phyloP scores from a whole-genome alignment of 2,329 filamentous ascomycete genomes.

The Colletotrichum sp. region DNA sequence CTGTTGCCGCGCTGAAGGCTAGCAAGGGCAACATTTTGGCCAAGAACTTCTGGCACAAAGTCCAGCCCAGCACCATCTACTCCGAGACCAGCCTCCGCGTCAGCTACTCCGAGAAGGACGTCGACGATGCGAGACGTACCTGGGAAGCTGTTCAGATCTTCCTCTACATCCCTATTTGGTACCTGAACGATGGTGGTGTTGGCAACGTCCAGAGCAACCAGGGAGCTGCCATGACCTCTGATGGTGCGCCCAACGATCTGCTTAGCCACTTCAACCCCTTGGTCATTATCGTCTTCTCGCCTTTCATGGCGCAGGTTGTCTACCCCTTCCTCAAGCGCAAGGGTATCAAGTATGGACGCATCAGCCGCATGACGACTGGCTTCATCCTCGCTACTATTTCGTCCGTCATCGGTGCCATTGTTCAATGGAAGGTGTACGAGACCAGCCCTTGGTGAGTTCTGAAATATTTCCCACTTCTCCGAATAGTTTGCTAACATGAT shows the following conservation, averaged over 20 bases:
- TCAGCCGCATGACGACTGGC: conserved; percentile 62
- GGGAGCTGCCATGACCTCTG: conserved; percentile 46
- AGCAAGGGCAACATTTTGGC: conserved; percentile 58
- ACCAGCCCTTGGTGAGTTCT: conserved; percentile 48
- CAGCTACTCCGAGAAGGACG: conserved; percentile 68
- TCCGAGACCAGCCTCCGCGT: conserved; percentile 53
- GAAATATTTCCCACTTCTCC: too few species aligned
- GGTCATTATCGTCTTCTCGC: conserved; percentile 62
- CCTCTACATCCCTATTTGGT: conserved; percentile 45
- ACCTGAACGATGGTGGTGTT: conserved; percentile 45
- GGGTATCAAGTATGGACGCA: conserved; percentile 61
- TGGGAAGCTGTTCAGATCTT: conserved; percentile 46
- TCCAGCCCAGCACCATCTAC: conserved; percentile 58
- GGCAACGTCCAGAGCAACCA: conserved; percentile 40
- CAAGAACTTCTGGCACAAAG: conserved; percentile 62
- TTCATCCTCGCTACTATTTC: conserved; percentile 55
- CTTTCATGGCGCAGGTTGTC: conserved; percentile 56
- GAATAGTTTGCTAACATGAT: neutral
- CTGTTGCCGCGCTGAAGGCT: conserved; percentile 57
- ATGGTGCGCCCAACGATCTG: conserved; percentile 65
- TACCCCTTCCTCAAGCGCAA: conserved; percentile 60
- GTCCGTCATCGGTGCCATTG: conserved; percentile 60
- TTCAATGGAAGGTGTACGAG: conserved; percentile 66
- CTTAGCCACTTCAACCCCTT: conserved; percentile 65
- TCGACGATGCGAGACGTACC: conserved; percentile 67